Base-by-base conservation (phyloP, 345 rosid species). In the Capsella bursapastoris region DNA sequence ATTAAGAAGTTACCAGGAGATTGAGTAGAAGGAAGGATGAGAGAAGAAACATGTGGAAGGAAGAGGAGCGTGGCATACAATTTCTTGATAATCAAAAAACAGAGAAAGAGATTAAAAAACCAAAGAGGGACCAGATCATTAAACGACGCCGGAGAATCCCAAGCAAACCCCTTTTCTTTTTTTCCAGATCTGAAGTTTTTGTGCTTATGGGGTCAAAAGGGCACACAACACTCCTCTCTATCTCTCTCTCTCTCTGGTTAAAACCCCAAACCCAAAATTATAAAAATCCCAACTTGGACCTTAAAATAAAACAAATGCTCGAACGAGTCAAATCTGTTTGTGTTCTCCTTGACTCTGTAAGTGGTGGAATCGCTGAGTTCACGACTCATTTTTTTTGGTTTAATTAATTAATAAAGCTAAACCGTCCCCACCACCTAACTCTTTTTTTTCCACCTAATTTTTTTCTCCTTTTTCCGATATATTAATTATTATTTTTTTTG, bases 1-100 rank as follows among this genome's bases (percentile, higher is more conserved):
- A 75, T 6, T 3, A 41, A 8, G 11, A 34, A 34, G 1, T 57
- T 84, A 90, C 95, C 94, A 88, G 79, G 65, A 53, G 80, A 66
- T 71, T 82, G 3, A 80, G 86, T 25, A 79, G 81, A 68, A 86
- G 31, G 70, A 85, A 71, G 55, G 83, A 78, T 64, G 84, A 66
- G 79, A 86, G 83, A 56, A 90, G 74, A 62, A 81, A 82, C 80
- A 79, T 90, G 84, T 83, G 84, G 69, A 88, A 88, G 81, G 61
- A 82, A 77, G 85, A 84, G 73, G 13, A 40, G 43, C 75, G 83
- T 18, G 87, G 84, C 92, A 87, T 57, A 64, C 57, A 22, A 22
- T 22, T 22, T 22, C 25, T 22, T 22, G 25, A 22, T 11, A 75
- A 68, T 41, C 71, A 51, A 67, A 50, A 22, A 34, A 34, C 14